These are phyloP conservation scores for Zanthoxylum bungeanum DNA, from an alignment of 345 rosid species.

Conservation along the genomic window DNA sequence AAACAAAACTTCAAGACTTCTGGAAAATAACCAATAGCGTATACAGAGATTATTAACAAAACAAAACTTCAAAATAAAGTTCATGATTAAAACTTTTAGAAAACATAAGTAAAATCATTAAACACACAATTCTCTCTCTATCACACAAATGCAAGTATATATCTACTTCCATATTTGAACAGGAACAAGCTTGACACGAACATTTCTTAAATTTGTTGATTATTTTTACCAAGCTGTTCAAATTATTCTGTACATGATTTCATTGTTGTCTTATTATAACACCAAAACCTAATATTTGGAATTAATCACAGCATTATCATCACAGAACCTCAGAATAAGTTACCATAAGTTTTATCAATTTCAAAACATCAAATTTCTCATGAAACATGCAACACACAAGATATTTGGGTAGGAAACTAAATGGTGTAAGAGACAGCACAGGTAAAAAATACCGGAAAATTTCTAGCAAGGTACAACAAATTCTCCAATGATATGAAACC, in stretches of 20 bases:
- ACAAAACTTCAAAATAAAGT: not conserved
- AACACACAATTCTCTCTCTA: not conserved
- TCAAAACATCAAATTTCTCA: not conserved
- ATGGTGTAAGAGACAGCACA: not conserved
- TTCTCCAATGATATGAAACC: constrained; percentile 99
- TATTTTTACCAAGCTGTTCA: not conserved
- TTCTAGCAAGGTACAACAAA: constrained; percentile 78
- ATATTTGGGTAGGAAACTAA: not conserved
- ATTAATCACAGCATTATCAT: not conserved
- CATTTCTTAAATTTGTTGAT: not conserved
- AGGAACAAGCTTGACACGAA: not conserved
- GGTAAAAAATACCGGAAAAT: constrained; percentile 61
- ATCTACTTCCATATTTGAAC: not conserved
- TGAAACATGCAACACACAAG: not conserved
- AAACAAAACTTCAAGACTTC: constrained; percentile 35
- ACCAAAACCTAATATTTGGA: not conserved
- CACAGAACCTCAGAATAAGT: not conserved
- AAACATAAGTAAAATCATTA: not conserved
- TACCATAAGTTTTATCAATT: not conserved
- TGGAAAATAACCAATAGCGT: constrained; percentile 28
- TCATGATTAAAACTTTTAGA: not conserved
- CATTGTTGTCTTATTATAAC: not conserved
- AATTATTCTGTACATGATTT: not conserved
- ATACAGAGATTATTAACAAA: not conserved
- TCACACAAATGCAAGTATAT: not conserved